Conservation (phyloP, 192 early-diverging fungal genomes). For the Coemansia reversa region DNA sequence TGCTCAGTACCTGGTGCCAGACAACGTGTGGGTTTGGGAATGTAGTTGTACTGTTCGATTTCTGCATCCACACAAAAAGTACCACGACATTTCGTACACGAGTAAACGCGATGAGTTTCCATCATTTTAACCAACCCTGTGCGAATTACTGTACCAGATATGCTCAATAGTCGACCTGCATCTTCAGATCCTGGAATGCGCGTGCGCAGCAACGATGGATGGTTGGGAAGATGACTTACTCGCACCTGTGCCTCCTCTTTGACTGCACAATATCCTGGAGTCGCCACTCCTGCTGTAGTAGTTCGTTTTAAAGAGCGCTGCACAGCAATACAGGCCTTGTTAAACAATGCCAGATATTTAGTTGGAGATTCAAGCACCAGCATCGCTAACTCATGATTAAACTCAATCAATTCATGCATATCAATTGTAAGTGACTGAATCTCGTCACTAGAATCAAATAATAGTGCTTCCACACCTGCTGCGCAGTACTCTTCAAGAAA, state of each 20-base stretch:
- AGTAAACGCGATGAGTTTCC: constrained; percentile 57
- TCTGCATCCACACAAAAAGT: constrained; percentile 60
- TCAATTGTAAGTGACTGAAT: constrained; percentile 16
- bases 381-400: constrained; percentile 26
- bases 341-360: constrained; percentile 12
- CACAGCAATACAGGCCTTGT: constrained; percentile 12
- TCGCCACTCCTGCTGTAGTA: neutral
- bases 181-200: constrained; percentile 61
- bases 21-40: constrained; percentile 54
- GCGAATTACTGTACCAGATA: constrained; percentile 68
- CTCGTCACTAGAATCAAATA: constrained; percentile 5
- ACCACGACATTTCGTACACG: constrained; percentile 61
- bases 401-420: constrained; percentile 27
- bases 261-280: neutral
- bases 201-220: constrained; percentile 38
- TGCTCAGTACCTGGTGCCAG: constrained; percentile 8
- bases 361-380: constrained; percentile 18
- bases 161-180: constrained; percentile 58
- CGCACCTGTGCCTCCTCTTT: constrained; percentile 11
- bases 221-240: constrained; percentile 23
- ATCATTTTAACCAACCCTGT: constrained; percentile 70
- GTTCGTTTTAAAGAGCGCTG: constrained; percentile 7
- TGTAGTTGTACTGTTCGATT: constrained; percentile 63
- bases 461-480: constrained; percentile 1
- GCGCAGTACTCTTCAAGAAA: neutral